A percentile compares a stretch with the other conserved stretches of the same genome.
phyloP scores from a whole-genome alignment of 1,139 yeast species.

The Diutina mesorugosa region DNA sequence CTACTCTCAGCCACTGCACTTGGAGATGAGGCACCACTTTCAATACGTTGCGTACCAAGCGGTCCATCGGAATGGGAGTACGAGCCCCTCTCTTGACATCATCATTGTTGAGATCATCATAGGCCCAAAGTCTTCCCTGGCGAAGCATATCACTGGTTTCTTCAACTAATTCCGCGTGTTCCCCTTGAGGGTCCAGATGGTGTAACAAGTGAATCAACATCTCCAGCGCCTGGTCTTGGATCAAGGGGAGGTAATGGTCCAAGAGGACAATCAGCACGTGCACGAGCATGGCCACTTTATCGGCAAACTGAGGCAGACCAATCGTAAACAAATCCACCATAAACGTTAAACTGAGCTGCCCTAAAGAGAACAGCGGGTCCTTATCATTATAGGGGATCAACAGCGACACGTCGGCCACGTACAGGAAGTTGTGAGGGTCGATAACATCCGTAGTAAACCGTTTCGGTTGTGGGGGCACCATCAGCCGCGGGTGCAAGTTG shows the following conservation, averaged over 20 bases:
- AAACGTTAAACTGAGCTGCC: constrained; percentile 77
- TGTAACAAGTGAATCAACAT: constrained; percentile 64
- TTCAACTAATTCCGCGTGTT: neutral
- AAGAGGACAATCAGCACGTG: constrained; percentile 70
- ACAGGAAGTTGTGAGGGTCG: constrained; percentile 10
- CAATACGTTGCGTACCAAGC: constrained; percentile 53
- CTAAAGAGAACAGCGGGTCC: constrained; percentile 71
- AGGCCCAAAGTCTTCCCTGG: constrained; percentile 50
- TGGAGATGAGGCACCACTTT: constrained; percentile 48
- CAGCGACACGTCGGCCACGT: constrained; percentile 58
- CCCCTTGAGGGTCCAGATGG: neutral
- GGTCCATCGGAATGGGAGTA: constrained; percentile 81
- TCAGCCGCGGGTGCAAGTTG: constrained; percentile 68
- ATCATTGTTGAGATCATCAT: constrained; percentile 72
- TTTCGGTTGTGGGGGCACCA: constrained; percentile 57
- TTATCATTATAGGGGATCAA: constrained; percentile 48
- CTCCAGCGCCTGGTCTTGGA: constrained; percentile 75
- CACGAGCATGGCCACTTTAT: constrained; percentile 60
- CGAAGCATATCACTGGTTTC: neutral
- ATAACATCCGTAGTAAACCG: neutral
- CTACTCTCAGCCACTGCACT: constrained; percentile 72
- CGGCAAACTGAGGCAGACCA: constrained; percentile 41
- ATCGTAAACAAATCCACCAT: constrained; percentile 67
- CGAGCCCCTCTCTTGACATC: constrained; percentile 54
- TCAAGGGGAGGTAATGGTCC: constrained; percentile 77